Evolutionary conservation across 495 filamentous ascomycete species (phyloP).

Genomic region (Podospora sp.): DNA sequence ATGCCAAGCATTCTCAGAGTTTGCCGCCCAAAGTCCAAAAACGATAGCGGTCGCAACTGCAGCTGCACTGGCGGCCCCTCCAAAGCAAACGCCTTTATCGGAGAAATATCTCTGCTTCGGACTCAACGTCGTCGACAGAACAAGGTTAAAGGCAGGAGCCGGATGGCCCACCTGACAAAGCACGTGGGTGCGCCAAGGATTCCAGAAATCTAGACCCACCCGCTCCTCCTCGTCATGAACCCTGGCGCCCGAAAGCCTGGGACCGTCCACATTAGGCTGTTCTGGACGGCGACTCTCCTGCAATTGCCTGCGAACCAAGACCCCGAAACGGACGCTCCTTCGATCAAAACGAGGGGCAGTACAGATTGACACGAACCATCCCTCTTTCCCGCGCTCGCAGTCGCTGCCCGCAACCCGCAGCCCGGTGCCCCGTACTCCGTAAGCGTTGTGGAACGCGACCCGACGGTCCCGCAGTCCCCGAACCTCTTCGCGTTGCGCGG

Average conservation of each 20-base stretch:
- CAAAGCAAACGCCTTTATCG: not conserved
- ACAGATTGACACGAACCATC: not conserved
- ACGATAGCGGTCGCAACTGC: too few relatives aligned
- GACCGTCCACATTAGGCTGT: constrained; percentile 18
- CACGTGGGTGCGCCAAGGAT: not conserved
- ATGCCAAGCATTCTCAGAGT: not conserved
- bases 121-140: not conserved
- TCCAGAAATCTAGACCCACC: constrained; percentile 9
- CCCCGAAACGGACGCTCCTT: not conserved
- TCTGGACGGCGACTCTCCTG: constrained; percentile 4
- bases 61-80: too few relatives aligned
- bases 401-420: not conserved
- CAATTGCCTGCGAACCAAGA: constrained; percentile 4
- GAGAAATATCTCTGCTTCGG: not conserved
- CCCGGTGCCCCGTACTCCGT: too few relatives aligned
- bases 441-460: constrained; percentile 8
- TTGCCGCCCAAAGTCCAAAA: not conserved
- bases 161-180: not conserved
- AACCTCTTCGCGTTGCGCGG: constrained; percentile 7
- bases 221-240: constrained; percentile 2
- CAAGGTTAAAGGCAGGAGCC: not conserved
- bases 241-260: constrained; percentile 13
- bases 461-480: not conserved
- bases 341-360: not conserved
- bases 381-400: not conserved